A percentile compares a stretch with the other conserved stretches of the same genome.
Conservation (phyloP, 352 stramenopile species). For the Phytophthora sansomeana region DNA sequence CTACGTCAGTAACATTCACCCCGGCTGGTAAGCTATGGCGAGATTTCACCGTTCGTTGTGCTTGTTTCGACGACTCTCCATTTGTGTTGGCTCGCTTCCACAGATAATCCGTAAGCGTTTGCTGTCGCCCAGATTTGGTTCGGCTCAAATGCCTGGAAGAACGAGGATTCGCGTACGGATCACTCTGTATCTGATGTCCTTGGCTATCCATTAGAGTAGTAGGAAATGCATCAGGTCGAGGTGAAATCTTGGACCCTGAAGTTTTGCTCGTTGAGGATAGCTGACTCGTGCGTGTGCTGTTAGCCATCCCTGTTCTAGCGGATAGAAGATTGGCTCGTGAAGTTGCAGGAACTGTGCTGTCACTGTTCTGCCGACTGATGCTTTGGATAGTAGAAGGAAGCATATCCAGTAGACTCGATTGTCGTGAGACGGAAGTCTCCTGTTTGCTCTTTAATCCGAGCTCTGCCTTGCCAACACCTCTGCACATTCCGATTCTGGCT, state of each 20-base stretch:
- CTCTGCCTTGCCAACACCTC: not conserved
- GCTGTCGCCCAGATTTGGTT: not conserved
- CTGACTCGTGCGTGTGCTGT: too few relatives aligned
- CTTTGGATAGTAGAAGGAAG: too few relatives aligned
- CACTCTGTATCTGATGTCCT: not conserved
- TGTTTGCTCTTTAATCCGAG: too few relatives aligned
- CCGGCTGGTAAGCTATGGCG: not conserved
- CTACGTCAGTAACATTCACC: not conserved
- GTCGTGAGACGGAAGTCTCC: not conserved
- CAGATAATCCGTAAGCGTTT: not conserved
- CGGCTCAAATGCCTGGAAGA: not conserved
- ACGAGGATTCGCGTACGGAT: not conserved
- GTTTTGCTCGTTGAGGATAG: too few relatives aligned
- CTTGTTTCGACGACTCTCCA: not conserved
- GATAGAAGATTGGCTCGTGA: not conserved
- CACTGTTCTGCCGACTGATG: too few relatives aligned
- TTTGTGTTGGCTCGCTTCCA: conserved; percentile 6
- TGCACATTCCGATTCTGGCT: not conserved
- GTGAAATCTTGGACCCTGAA: too few relatives aligned
- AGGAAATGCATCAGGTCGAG: not conserved
- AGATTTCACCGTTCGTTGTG: not conserved
- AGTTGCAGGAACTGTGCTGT: not conserved
- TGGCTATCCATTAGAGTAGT: not conserved
- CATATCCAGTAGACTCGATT: not conserved
- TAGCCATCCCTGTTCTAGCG: not conserved